These are phyloP conservation scores for Vigna trinervia DNA, from an alignment of 306 rosid genomes.

Conservation along the genomic window DNA sequence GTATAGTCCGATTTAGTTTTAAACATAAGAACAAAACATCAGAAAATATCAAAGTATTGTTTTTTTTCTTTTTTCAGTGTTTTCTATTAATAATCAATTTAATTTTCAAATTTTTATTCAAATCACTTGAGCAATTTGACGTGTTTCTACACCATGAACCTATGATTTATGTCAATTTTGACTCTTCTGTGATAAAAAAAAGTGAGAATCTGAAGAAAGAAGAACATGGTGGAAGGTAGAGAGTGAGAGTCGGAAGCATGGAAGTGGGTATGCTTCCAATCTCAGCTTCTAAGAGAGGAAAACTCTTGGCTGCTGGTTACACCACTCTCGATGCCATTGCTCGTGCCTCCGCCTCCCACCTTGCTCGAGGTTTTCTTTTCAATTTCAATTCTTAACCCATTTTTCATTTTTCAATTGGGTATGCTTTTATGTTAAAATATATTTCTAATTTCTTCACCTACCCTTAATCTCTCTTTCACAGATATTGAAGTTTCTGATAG, in stretches of 20 bases:
- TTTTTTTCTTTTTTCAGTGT: neutral
- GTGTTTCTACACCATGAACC: neutral
- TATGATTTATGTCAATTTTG: neutral
- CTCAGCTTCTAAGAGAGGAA: slow-evolving; percentile 78
- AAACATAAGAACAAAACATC: neutral
- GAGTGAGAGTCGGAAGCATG: slow-evolving; percentile 45
- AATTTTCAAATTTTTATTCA: neutral
- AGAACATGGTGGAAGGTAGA: slow-evolving; percentile 1
- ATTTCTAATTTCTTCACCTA: neutral
- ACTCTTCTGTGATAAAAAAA: neutral
- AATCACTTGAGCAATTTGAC: neutral
- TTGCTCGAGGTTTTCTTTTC: slow-evolving; percentile 68
- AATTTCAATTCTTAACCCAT: slow-evolving; percentile 21
- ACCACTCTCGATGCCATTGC: slow-evolving; percentile 65
- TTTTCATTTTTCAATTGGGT: slow-evolving; percentile 5
- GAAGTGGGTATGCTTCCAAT: slow-evolving; percentile 88
- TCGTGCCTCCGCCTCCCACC: slow-evolving; percentile 56
- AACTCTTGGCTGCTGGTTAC: slow-evolving; percentile 80
- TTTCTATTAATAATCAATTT: neutral
- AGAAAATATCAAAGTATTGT: neutral
- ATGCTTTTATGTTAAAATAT: neutral
- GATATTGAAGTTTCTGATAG: slow-evolving; percentile 66
- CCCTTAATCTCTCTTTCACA: slow-evolving; percentile 43
- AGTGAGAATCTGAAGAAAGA: neutral
- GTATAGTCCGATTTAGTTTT: neutral